A percentile compares a stretch with the other conserved stretches of the same genome.
These are phyloP conservation scores for Fusarium sp. DNA, from an alignment of 2,329 filamentous ascomycete species.

Conservation along the genomic window DNA sequence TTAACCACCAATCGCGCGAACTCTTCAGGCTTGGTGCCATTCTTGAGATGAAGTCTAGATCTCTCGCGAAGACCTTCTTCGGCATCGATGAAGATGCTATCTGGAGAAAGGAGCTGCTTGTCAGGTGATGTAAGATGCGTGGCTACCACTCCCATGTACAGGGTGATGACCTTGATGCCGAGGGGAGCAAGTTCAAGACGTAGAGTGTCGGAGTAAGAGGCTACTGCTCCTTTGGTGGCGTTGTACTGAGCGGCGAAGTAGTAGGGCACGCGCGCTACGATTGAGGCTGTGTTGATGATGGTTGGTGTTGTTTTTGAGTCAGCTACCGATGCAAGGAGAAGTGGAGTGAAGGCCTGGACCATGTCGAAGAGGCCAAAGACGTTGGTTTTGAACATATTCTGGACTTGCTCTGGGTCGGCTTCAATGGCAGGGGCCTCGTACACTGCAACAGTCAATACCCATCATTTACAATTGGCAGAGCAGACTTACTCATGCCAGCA, in stretches of 20 bases:
- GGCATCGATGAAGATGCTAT: neutral
- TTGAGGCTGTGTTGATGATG: conserved; percentile 6
- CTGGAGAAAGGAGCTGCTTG: neutral
- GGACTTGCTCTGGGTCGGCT: neutral
- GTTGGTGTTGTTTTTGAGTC: neutral
- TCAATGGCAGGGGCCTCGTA: conserved; percentile 19
- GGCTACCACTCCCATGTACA: conserved; percentile 14
- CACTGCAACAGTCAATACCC: neutral
- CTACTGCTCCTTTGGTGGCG: conserved; percentile 16
- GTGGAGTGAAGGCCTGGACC: conserved; percentile 3
- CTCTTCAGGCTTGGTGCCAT: neutral
- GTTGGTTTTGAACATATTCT: neutral
- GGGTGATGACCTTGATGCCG: neutral
- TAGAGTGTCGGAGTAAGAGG: conserved; percentile 14
- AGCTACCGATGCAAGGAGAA: neutral
- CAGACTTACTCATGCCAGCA: neutral
- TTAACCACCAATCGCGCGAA: conserved; percentile 11
- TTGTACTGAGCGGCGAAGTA: conserved; percentile 10
- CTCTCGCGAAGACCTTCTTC: neutral
- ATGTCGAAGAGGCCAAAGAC: conserved; percentile 7
- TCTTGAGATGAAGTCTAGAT: neutral
- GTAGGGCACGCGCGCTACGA: neutral
- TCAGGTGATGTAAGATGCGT: neutral
- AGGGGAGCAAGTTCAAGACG: conserved; percentile 1
- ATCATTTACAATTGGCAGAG: neutral